These are phyloP conservation scores for Kitagawia praeruptora DNA, from an alignment of 129 eudicot species.

Conservation along the genomic window DNA sequence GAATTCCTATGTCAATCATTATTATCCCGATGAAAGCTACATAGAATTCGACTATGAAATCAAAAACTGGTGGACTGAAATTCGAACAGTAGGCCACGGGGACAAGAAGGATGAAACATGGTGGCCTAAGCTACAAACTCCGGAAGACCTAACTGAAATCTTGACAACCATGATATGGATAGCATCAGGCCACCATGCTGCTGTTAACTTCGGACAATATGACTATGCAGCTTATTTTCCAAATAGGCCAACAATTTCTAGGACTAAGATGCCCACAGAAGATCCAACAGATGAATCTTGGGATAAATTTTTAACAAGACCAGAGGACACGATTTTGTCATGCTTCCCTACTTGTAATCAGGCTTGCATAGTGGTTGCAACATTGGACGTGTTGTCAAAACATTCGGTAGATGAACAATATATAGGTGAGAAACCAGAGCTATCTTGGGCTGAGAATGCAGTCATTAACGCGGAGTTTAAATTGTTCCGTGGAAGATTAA, in stretches of 20 bases:
- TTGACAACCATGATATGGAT: conserved; percentile 23
- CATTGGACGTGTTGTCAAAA: not conserved
- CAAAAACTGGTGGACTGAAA: not conserved
- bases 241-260: not conserved
- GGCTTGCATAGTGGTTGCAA: not conserved
- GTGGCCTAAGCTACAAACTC: conserved; percentile 1
- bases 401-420: not conserved
- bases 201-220: not conserved
- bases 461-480: not conserved
- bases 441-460: not conserved
- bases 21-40: conserved; percentile 11
- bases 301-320: not conserved
- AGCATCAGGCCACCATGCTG: conserved; percentile 9
- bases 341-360: not conserved
- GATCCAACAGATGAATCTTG: not conserved
- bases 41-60: conserved; percentile 5
- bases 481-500: not conserved
- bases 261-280: not conserved
- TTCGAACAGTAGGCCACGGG: not conserved
- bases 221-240: conserved; percentile 5
- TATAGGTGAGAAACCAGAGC: not conserved
- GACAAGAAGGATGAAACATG: not conserved
- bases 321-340: not conserved
- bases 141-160: conserved; percentile 10
- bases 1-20: conserved; percentile 11